phyloP scores from a whole-genome alignment of 495 filamentous ascomycete species.

The Neurospora sp. region DNA sequence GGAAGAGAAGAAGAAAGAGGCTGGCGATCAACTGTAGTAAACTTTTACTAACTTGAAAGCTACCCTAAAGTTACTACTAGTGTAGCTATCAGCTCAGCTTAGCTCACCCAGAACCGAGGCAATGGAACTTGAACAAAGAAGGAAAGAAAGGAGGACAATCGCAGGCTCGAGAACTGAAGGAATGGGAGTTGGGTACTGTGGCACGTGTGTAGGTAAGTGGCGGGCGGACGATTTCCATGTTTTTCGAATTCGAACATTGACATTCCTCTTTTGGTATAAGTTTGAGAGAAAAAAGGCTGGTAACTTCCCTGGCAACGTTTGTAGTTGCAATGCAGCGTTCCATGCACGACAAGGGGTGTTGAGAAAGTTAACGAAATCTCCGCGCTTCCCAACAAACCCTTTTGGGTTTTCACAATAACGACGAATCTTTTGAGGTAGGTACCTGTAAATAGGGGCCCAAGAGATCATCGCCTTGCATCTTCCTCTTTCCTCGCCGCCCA shows the following conservation, averaged over 20 bases:
- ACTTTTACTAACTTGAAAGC: neutral
- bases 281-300: neutral
- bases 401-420: neutral
- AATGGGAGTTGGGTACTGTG: neutral
- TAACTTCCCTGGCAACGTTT: neutral
- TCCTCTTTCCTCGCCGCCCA: neutral
- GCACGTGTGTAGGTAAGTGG: neutral
- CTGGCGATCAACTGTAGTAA: neutral
- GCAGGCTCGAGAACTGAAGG: neutral
- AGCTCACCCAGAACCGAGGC: neutral
- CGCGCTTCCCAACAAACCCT: too few species aligned
- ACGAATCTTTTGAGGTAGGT: neutral
- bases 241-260: neutral
- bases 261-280: neutral
- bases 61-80: neutral
- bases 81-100: neutral
- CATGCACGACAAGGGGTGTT: too few species aligned
- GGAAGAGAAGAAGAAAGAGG: neutral
- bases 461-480: neutral
- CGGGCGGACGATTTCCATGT: neutral
- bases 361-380: too few species aligned
- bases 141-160: neutral
- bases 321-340: too few species aligned
- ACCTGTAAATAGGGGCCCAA: neutral
- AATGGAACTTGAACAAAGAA: neutral